Base-by-base conservation (phyloP, 1,284 basidiomycete genomes). In the Austropuccinia psidii region DNA sequence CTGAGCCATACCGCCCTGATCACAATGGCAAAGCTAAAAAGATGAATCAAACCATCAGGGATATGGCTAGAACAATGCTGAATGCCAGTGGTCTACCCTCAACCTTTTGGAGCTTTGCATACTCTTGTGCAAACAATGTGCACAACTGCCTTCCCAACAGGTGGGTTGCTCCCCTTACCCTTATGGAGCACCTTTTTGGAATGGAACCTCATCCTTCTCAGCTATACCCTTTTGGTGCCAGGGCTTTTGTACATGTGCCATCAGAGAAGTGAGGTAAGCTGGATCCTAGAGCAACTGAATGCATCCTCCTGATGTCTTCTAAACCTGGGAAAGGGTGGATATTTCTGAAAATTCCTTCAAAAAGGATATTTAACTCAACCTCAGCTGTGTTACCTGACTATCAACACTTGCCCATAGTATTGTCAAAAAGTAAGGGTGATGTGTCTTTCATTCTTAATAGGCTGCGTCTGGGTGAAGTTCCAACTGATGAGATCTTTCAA, bases 21-120 rank as follows among this genome's bases (percentile, higher is more conserved):
- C 35, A 61, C 17, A 61, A 58, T 19, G 33, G 55, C 33, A 21
- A 58, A 21, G 55, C 55, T 58, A 37, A 58, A n/a, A 4, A 21
- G 4, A 37, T 58, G 21, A 67, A 68, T 13, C 49, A 19, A 5
- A 68, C 65, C 4, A 54, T 68, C 19, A 68, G 50, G 13, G 49
- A 66, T 9, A 66, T 67, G 61, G 35, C 41, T 13, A n/a, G 61
- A 3, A 43, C 41, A 2, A 64, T 64, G 43, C 8, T 66, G 7
- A 21, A 35, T 21, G 11, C 45, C 8, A 21, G 17, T n/a, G 2
- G 19, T 4, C 31, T 66, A 0, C 64, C 64, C 2, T 4, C 11
- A 9, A 0, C 2, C 4, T 66, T 66, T 15, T 66, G 64, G 49
- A 52, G 47, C 7, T 66, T 33, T n/a, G 45, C 64, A 15, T 37